Conservation (phyloP, 352 stramenopile species). For the Blastocystis sp. region DNA sequence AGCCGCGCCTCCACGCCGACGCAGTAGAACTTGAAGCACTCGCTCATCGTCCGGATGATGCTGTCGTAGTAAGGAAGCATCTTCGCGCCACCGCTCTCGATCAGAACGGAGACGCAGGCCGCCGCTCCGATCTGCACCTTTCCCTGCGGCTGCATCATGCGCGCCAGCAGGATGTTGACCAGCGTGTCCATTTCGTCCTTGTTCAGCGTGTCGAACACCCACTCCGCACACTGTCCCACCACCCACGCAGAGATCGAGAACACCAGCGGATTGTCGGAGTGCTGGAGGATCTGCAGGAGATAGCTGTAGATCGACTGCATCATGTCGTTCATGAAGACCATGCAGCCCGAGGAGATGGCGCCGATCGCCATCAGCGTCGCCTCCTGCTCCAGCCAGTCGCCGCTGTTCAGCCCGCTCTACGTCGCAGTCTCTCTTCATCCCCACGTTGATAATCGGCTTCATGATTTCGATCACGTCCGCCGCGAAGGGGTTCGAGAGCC, state of each 20-base stretch:
- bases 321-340: not conserved
- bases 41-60: constrained; percentile 9
- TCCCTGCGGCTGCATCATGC: not conserved
- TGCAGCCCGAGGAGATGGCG: constrained; percentile 26
- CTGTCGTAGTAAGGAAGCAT: not conserved
- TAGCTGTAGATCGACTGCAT: constrained; percentile 1
- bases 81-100: not conserved
- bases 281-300: not conserved
- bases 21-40: constrained; percentile 42
- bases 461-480: constrained; percentile 42
- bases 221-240: not conserved
- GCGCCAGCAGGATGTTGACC: not conserved
- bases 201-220: not conserved
- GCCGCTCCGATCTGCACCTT: constrained; percentile 12
- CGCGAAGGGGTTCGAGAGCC: not conserved
- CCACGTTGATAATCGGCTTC: not conserved
- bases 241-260: not conserved
- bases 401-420: not conserved
- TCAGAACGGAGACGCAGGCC: not conserved
- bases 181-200: not conserved
- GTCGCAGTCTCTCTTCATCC: not conserved
- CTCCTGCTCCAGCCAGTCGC: constrained; percentile 19
- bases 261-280: not conserved
- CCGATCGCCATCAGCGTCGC: not conserved
- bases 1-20: not conserved